Evolutionary conservation across 2,329 filamentous ascomycete species (phyloP), one percentile per base, ranked within the genome.

Genomic region (Phialophora chinensis): DNA sequence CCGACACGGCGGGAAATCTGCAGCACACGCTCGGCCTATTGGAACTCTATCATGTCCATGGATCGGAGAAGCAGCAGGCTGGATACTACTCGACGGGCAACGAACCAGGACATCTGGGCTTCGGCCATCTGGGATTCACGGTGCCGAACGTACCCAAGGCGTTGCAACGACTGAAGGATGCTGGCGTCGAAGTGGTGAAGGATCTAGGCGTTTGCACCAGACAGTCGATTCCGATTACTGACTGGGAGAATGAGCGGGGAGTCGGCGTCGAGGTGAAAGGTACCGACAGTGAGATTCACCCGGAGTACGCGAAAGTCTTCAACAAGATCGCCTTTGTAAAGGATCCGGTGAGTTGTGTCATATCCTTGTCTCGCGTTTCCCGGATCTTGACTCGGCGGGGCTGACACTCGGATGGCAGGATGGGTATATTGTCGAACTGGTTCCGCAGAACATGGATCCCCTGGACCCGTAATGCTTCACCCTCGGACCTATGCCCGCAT

Each of bases 91-190:
- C 67, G 12, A 78, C 69, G 1, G 78, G 77, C 1, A 78, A 79
- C 66, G 57, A 58, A 7, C 73, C 77, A n/a, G 77, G 77, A 10
- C 57, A 74, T 54, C 60, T 79, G 49, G 78, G 78, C 0, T 79
- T 79, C 52, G 74, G 76, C 10, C 78, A 79, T 72, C 49, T 79
- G 44, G 78, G 78, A 0, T 79, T 79, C 58, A 77, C 76, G 3
- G 77, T 79, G 6, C 77, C 77, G n/a, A 73, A 78, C 71, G 77
- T 79, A 0, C 10, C 54, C 4, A 72, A 52, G 33, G 72, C 78
- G 0, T 58, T 79, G 65, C 66, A 75, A 60, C 68, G 77, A 23
- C 60, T 79, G 66, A 71, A 66, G 62, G 68, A 54, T 0, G 67
- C 66, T 14, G 77, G 77, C 0, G 77, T 79, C n/a, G 61, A 54